Conservation (phyloP, 78 protist species). For the Planoprotostelium fungivorum region DNA sequence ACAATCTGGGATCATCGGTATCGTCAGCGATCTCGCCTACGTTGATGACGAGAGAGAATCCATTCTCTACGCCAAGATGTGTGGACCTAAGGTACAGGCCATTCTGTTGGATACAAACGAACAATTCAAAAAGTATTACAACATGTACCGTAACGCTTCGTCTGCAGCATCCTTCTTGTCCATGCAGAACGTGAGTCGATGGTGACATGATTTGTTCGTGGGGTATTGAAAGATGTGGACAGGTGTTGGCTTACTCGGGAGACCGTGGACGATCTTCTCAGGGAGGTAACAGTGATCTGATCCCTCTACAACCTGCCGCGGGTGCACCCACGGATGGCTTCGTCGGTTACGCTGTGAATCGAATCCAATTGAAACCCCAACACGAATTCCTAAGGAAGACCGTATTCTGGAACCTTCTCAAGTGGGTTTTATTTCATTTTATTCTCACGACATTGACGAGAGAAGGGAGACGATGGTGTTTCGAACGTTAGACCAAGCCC, state of each 20-base stretch:
- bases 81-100: conserved; percentile 22
- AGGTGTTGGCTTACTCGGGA: too few species aligned
- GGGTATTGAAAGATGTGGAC: too few species aligned
- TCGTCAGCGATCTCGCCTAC: conserved; percentile 23
- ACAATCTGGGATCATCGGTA: conserved; percentile 33
- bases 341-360: conserved; percentile 15
- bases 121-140: neutral
- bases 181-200: neutral
- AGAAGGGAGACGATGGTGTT: conserved; percentile 25
- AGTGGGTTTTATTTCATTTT: neutral
- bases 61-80: neutral
- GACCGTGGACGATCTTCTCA: neutral
- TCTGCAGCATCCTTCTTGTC: conserved; percentile 10
- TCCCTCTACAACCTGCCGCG: conserved; percentile 4
- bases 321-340: conserved; percentile 44
- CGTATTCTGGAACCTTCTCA: conserved; percentile 27
- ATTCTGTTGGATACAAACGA: conserved; percentile 5
- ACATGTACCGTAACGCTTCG: neutral
- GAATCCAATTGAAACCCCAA: conserved; percentile 30
- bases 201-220: too few species aligned
- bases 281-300: neutral
- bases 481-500: conserved; percentile 13
- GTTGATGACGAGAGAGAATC: conserved; percentile 18
- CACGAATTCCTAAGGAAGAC: conserved; percentile 29
- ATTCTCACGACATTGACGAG: neutral